These are phyloP conservation scores for Scheffersomyces parashehatae DNA, from an alignment of 1,139 yeast genomes.

Conservation along the genomic window DNA sequence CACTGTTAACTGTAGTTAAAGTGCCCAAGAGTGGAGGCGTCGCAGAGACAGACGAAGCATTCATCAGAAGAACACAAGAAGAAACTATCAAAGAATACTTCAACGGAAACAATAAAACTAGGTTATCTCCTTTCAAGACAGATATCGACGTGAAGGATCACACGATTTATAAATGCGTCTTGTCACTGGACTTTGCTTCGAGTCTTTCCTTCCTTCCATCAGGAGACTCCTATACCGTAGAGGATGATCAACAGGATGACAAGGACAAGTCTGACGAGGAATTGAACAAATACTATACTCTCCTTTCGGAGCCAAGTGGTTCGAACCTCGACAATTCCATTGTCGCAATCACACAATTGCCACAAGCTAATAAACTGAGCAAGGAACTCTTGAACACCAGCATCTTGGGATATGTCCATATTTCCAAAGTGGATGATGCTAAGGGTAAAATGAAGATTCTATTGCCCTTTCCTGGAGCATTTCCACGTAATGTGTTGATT, in stretches of 20 bases:
- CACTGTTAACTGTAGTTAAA: conserved; percentile 52
- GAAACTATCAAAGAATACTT: conserved; percentile 82
- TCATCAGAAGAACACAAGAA: conserved; percentile 70
- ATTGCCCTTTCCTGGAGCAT: conserved; percentile 83
- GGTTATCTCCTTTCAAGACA: conserved; percentile 70
- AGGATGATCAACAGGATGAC: conserved; percentile 18
- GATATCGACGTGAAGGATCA: conserved; percentile 40
- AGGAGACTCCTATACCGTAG: conserved; percentile 44
- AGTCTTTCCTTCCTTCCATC: conserved; percentile 46
- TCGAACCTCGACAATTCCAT: conserved; percentile 69
- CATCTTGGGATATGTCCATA: conserved; percentile 64
- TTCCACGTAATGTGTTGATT: conserved; percentile 69
- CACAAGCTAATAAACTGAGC: conserved; percentile 46
- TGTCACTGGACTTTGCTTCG: conserved; percentile 38
- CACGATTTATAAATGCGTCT: conserved; percentile 40
- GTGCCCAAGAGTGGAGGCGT: conserved; percentile 72
- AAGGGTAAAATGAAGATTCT: conserved; percentile 71
- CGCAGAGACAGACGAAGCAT: conserved; percentile 73
- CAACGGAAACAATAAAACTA: conserved; percentile 69
- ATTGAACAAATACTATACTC: conserved; percentile 35
- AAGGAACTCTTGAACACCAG: conserved; percentile 57
- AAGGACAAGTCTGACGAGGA: conserved; percentile 26
- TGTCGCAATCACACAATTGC: conserved; percentile 70
- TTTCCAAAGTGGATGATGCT: conserved; percentile 58
- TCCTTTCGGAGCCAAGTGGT: conserved; percentile 44